Evolutionary conservation across 1,139 yeast species (phyloP).

Genomic region (Wickerhamiella pararugosa): DNA sequence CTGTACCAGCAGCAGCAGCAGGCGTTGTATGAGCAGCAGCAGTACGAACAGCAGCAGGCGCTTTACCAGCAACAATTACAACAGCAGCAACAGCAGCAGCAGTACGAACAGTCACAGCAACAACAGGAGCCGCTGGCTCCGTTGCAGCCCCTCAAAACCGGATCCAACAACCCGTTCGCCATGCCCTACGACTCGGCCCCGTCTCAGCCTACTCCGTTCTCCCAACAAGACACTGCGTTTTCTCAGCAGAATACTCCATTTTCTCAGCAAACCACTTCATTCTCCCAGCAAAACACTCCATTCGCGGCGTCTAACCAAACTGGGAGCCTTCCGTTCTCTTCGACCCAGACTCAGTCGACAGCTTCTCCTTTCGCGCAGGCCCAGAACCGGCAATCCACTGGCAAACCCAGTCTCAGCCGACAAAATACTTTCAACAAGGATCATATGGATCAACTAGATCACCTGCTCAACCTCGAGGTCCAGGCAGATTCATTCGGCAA

Average conservation of each 20-base stretch:
- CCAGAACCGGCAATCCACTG: background rate
- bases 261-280: too few species aligned
- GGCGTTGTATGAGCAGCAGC: slow-evolving; percentile 17
- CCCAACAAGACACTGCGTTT: too few species aligned
- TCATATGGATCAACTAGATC: slow-evolving; percentile 58
- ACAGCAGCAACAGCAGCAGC: slow-evolving; percentile 3
- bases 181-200: slow-evolving; percentile 10
- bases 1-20: slow-evolving; percentile 26
- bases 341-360: slow-evolving; percentile 12
- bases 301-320: too few species aligned
- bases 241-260: too few species aligned
- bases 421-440: slow-evolving; percentile 15
- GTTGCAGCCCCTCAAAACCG: slow-evolving; percentile 52
- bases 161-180: slow-evolving; percentile 87
- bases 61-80: background rate
- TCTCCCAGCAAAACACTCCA: too few species aligned
- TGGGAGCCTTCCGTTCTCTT: slow-evolving; percentile 8
- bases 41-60: slow-evolving; percentile 19
- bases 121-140: slow-evolving; percentile 21
- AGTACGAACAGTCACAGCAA: slow-evolving; percentile 1
- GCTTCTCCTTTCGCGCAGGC: background rate
- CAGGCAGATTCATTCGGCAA: slow-evolving; percentile 95
- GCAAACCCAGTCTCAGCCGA: slow-evolving; percentile 1
- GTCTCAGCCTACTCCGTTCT: slow-evolving; percentile 10
- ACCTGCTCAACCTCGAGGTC: slow-evolving; percentile 68